A percentile compares a stretch with the other conserved stretches of the same genome.
phyloP scores from a whole-genome alignment of 1,284 basidiomycete species.

The Irpex rosettiformis region DNA sequence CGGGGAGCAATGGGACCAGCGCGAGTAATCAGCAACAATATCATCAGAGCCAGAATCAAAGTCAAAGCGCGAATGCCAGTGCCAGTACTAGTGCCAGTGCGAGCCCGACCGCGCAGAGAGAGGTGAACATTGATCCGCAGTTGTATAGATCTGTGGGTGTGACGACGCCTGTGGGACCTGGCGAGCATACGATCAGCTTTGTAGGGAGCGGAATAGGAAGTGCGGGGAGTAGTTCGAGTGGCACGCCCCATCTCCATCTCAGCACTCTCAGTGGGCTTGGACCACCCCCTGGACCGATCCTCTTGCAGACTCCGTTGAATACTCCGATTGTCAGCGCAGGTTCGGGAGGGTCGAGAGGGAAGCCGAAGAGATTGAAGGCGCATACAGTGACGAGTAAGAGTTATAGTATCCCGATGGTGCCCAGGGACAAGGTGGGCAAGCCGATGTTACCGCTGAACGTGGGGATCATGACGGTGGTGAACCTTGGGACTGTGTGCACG shows the following conservation, averaged over 20 bases:
- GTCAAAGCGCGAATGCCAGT: neutral
- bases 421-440: constrained; percentile 61
- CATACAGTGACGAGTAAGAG: constrained; percentile 74
- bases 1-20: neutral
- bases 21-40: neutral
- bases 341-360: constrained; percentile 35
- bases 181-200: neutral
- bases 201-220: neutral
- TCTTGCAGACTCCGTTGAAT: constrained; percentile 22
- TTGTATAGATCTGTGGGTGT: neutral
- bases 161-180: neutral
- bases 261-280: neutral
- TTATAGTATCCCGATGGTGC: constrained; percentile 70
- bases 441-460: constrained; percentile 73
- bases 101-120: neutral
- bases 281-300: constrained; percentile 21
- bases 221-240: neutral
- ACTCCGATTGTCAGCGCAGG: constrained; percentile 38
- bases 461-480: constrained; percentile 77
- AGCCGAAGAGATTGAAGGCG: constrained; percentile 72
- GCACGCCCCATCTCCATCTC: neutral
- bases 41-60: neutral
- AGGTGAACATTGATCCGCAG: neutral
- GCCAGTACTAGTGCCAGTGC: neutral
- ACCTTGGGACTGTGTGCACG: constrained; percentile 69